Conservation (phyloP, 2,329 filamentous ascomycete species). For the Fusarium fujikuroi region DNA sequence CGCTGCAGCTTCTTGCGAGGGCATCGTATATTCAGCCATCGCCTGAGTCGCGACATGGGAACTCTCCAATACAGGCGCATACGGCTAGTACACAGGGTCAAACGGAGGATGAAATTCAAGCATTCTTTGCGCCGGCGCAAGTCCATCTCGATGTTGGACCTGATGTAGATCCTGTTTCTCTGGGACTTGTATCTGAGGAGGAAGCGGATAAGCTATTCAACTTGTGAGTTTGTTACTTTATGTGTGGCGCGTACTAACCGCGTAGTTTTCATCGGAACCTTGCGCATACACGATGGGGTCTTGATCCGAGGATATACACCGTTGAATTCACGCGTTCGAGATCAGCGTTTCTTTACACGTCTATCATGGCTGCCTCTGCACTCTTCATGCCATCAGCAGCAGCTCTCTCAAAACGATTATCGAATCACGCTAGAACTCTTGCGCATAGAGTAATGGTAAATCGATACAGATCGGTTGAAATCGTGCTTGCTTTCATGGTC, state of each 20-base stretch:
- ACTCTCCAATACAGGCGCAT: constrained; percentile 42
- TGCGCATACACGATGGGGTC: constrained; percentile 78
- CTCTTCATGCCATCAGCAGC: constrained; percentile 73
- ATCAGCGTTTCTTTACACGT: constrained; percentile 78
- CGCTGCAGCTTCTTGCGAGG: constrained; percentile 76
- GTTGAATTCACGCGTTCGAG: constrained; percentile 72
- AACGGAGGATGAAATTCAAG: constrained; percentile 62
- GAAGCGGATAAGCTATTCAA: constrained; percentile 73
- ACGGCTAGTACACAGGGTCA: constrained; percentile 36
- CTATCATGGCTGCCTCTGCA: constrained; percentile 74
- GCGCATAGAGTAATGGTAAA: constrained; percentile 70
- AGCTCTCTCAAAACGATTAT: constrained; percentile 72
- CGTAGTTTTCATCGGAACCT: constrained; percentile 74
- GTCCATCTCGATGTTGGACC: constrained; percentile 71
- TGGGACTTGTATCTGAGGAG: constrained; percentile 73
- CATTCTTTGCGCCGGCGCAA: constrained; percentile 73
- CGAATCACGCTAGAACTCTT: constrained; percentile 70
- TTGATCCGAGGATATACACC: constrained; percentile 74
- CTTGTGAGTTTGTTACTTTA: constrained; percentile 61
- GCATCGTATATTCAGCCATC: constrained; percentile 75
- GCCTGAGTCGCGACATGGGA: constrained; percentile 48
- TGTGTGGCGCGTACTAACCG: neutral
- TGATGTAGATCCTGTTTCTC: constrained; percentile 74
- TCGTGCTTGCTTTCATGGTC: constrained; percentile 79
- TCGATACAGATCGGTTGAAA: constrained; percentile 76